phyloP scores from a whole-genome alignment of 2,329 filamentous ascomycete species.

The Claviceps sorghi region DNA sequence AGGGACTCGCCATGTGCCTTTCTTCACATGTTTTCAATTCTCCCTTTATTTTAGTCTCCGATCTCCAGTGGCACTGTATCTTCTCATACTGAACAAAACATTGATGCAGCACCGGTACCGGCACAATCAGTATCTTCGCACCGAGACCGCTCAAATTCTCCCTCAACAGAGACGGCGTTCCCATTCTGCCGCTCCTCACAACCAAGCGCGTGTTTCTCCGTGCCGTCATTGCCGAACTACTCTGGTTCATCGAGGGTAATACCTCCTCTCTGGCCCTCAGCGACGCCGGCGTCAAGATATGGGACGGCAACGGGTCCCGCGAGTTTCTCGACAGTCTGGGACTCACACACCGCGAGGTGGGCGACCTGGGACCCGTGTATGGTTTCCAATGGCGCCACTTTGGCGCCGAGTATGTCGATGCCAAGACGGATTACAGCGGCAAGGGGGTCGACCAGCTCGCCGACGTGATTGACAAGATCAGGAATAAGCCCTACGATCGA shows the following conservation, averaged over 20 bases:
- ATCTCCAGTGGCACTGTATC: not conserved
- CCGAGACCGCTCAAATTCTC: conserved; percentile 76
- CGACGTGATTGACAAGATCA: conserved; percentile 77
- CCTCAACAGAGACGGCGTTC: conserved; percentile 47
- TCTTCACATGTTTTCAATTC: not conserved
- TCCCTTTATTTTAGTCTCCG: no score
- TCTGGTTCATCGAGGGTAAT: conserved; percentile 84
- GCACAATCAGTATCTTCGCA: conserved; percentile 79
- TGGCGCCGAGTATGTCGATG: conserved; percentile 74
- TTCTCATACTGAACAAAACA: not conserved
- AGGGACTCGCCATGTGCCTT: not conserved
- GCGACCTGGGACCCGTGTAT: conserved; percentile 90
- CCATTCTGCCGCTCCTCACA: conserved; percentile 80
- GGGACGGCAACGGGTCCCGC: conserved; percentile 92
- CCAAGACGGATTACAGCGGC: conserved; percentile 66
- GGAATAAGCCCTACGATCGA: conserved; percentile 71
- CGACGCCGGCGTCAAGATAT: conserved; percentile 80
- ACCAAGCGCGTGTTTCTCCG: conserved; percentile 93
- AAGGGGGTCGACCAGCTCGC: conserved; percentile 88
- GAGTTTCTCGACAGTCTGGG: conserved; percentile 79
- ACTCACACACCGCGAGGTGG: conserved; percentile 64
- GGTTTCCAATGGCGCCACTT: conserved; percentile 99
- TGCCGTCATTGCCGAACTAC: conserved; percentile 78
- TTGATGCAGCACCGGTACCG: conserved; percentile 64
- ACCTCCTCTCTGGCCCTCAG: conserved; percentile 69